Base-by-base conservation (phyloP, 179 eudicot species). In the Gypsophila paniculata region DNA sequence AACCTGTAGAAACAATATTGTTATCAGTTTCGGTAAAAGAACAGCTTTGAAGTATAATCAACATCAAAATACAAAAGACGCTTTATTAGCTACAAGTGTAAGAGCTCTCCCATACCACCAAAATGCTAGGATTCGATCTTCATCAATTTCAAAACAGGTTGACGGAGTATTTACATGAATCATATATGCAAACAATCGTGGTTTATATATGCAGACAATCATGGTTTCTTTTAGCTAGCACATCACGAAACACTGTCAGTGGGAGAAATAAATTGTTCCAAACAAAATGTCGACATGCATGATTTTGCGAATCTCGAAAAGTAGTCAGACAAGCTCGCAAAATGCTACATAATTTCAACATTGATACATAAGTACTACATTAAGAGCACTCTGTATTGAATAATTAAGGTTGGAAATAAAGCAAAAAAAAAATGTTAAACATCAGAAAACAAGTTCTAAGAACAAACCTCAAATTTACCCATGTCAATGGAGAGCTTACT, bases 401-500 rank as follows among this genome's bases (percentile, higher is more conserved):
- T 6, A 7, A 42, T 42, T 8, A 17, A 58, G 19, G 15, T 63
- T 25, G 29, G 53, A 60, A 22, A 67, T 61, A 17, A 52, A 55
- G 39, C 17, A 21, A 66, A 69, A 60, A 18, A 1, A 48, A 62
- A 52, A 34, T 0, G 48, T 60, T 2, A 34, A 19, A 21, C 26
- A 25, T 36, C 5, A 38, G 26, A 13, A 17, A 13, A 22, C 11
- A 17, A 46, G 46, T 46, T 12, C 61, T 70, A 71, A 62, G 36
- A 65, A 18, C 78, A 49, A 72, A 88, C 90, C 89, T 86, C 82
- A 10, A 25, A 13, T 55, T 55, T 66, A 67, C 55, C 44, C 75
- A 54, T 63, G 5, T 69, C 70, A 10, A 73, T 38, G 36, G 67
- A 80, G 49, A 69, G 51, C 62, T 38, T 70, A 69, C 66, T 62